These are phyloP conservation scores for Phytophthora pini DNA, from an alignment of 352 stramenopile genomes.

Conservation along the genomic window DNA sequence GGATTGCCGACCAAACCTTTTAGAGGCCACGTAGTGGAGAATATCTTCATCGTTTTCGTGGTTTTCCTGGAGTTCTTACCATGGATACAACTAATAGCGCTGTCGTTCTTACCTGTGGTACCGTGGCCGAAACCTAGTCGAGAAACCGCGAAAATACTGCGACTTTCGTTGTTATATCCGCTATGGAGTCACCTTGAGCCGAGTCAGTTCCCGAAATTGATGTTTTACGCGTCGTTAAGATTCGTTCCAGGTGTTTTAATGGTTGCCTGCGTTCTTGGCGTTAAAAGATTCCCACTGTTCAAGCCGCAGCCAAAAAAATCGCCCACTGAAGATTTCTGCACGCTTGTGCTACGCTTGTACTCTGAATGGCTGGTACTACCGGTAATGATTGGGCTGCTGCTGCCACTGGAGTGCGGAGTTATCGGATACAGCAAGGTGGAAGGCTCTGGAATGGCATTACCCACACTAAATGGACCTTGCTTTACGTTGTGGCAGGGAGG, in stretches of 20 bases:
- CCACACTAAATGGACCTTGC: constrained; percentile 36
- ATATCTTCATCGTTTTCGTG: constrained; percentile 38
- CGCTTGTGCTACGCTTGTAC: constrained; percentile 56
- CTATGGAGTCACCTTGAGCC: constrained; percentile 55
- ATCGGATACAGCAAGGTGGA: constrained; percentile 45
- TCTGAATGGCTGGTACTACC: constrained; percentile 59
- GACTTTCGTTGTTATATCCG: constrained; percentile 51
- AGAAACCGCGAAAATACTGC: constrained; percentile 43
- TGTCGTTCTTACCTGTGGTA: constrained; percentile 59
- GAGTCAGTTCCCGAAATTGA: constrained; percentile 33
- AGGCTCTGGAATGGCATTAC: constrained; percentile 22
- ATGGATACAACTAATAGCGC: constrained; percentile 53
- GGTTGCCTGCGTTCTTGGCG: constrained; percentile 39
- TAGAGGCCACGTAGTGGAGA: constrained; percentile 34
- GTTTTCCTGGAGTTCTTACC: constrained; percentile 51
- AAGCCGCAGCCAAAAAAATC: constrained; percentile 58
- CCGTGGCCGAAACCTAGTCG: constrained; percentile 52
- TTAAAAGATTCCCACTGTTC: constrained; percentile 67
- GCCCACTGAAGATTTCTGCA: constrained; percentile 58
- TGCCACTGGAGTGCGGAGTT: constrained; percentile 64
- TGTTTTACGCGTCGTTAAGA: constrained; percentile 51
- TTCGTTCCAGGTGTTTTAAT: constrained; percentile 48
- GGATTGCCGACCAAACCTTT: constrained; percentile 29
- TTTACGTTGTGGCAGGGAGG: constrained; percentile 46
- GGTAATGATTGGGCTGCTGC: constrained; percentile 55